A percentile compares a stretch with the other conserved stretches of the same genome.
phyloP scores from a whole-genome alignment of 1,284 basidiomycete genomes.

The Cryptococcus wingfieldii region DNA sequence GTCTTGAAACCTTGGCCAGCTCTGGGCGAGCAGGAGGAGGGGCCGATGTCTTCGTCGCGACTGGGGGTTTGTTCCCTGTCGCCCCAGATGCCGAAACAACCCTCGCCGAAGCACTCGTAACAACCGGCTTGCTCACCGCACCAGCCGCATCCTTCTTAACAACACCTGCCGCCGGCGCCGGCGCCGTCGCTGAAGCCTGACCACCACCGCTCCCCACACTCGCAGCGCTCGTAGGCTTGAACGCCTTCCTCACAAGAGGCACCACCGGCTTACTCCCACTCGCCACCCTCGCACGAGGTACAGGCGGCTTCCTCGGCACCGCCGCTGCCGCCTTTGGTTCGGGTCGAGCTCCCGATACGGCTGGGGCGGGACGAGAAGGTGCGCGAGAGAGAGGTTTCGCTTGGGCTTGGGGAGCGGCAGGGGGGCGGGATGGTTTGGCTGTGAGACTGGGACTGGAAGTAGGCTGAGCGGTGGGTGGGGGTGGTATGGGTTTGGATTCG shows the following conservation, averaged over 20 bases:
- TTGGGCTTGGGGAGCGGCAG: neutral
- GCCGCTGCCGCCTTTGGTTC: neutral
- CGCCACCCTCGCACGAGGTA: constrained; percentile 4
- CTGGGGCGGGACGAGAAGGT: neutral
- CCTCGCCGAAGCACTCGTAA: constrained; percentile 7
- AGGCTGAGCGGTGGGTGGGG: neutral
- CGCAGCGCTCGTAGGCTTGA: constrained; percentile 13
- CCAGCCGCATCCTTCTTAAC: neutral
- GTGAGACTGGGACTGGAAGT: neutral
- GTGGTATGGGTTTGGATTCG: too few species aligned
- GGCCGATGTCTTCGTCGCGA: too few species aligned
- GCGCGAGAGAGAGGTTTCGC: neutral
- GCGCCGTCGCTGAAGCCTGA: constrained; percentile 7
- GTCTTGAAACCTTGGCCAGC: too few species aligned
- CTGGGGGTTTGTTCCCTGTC: too few species aligned
- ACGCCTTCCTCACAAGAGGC: constrained; percentile 13
- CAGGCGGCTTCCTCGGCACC: constrained; percentile 11
- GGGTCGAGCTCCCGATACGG: constrained; percentile 1
- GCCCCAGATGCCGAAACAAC: neutral
- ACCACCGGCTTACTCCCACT: neutral
- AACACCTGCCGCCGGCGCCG: constrained; percentile 9
- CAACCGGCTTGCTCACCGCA: constrained; percentile 7
- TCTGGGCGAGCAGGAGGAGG: too few species aligned
- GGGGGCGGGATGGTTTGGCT: neutral
- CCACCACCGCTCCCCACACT: neutral